A percentile compares a stretch with the other conserved stretches of the same genome.
These are phyloP conservation scores for Cymbopogon citratus DNA, from an alignment of 176 grass and related monocot genomes.

Conservation along the genomic window DNA sequence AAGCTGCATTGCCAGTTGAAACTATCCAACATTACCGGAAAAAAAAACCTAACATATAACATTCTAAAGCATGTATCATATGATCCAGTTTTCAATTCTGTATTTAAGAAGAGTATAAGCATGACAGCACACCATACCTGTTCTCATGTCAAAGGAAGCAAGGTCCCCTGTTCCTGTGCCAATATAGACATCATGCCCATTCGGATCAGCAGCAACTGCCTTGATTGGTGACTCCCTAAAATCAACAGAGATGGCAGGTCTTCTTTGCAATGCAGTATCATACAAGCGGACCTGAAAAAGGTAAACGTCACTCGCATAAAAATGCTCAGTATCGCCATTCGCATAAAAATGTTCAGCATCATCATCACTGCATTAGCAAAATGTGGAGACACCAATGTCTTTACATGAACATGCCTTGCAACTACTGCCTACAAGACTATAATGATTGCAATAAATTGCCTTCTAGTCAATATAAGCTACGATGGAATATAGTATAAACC, in stretches of 20 bases:
- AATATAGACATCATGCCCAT: slow-evolving; percentile 83
- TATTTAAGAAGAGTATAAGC: not conserved
- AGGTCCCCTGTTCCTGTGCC: slow-evolving; percentile 86
- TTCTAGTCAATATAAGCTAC: not conserved
- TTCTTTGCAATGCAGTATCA: slow-evolving; percentile 73
- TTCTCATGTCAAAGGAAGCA: slow-evolving; percentile 91
- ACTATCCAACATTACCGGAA: not conserved
- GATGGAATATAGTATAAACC: not conserved
- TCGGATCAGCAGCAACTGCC: slow-evolving; percentile 65
- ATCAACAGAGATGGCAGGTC: slow-evolving; percentile 75
- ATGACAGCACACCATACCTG: slow-evolving; percentile 44
- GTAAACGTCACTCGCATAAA: not conserved
- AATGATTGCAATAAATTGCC: not conserved
- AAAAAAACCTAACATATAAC: not conserved
- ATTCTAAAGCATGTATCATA: not conserved
- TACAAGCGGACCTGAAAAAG: slow-evolving; percentile 80
- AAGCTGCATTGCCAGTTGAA: not conserved
- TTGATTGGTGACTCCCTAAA: slow-evolving; percentile 85
- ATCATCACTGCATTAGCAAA: slow-evolving; percentile 1
- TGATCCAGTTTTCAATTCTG: not conserved
- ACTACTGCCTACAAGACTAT: not conserved
- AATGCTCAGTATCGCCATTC: not conserved
- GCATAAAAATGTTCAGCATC: not conserved
- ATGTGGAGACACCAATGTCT: not conserved
- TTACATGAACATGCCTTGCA: not conserved